Conservation (phyloP, 129 eudicot genomes). For the Helianthus tuberosus region DNA sequence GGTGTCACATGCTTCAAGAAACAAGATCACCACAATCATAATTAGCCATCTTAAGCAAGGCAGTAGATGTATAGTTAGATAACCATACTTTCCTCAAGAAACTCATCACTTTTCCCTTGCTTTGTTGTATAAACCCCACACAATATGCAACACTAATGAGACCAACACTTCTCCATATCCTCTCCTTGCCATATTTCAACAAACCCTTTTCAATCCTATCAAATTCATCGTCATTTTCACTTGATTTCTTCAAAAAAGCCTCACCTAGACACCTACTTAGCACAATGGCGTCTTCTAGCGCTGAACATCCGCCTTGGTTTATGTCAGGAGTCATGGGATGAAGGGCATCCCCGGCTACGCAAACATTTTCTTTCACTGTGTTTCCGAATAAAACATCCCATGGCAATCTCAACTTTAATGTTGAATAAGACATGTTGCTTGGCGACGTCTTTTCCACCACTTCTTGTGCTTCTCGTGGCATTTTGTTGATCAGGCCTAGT, state of each 20-base stretch:
- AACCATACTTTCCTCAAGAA: slow-evolving; percentile 66
- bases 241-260: slow-evolving; percentile 39
- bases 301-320: slow-evolving; percentile 81
- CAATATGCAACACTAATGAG: slow-evolving; percentile 54
- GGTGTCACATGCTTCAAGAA: not conserved
- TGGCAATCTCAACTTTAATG: slow-evolving; percentile 55
- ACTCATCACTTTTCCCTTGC: slow-evolving; percentile 46
- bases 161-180: slow-evolving; percentile 76
- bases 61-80: slow-evolving; percentile 35
- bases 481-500: slow-evolving; percentile 34
- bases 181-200: slow-evolving; percentile 53
- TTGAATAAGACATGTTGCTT: slow-evolving; percentile 41
- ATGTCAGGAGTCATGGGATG: slow-evolving; percentile 92
- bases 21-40: slow-evolving; percentile 68
- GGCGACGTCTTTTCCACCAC: slow-evolving; percentile 54
- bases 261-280: slow-evolving; percentile 68
- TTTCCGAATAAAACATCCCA: slow-evolving; percentile 54
- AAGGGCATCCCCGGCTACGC: slow-evolving; percentile 81
- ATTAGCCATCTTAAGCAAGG: slow-evolving; percentile 43
- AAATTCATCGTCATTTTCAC: slow-evolving; percentile 32
- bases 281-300: slow-evolving; percentile 62
- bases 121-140: slow-evolving; percentile 62
- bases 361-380: slow-evolving; percentile 55
- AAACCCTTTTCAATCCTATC: slow-evolving; percentile 51
- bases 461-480: slow-evolving; percentile 39